phyloP scores from a whole-genome alignment of 1,284 basidiomycete species.

The Pulveroboletus sp. region DNA sequence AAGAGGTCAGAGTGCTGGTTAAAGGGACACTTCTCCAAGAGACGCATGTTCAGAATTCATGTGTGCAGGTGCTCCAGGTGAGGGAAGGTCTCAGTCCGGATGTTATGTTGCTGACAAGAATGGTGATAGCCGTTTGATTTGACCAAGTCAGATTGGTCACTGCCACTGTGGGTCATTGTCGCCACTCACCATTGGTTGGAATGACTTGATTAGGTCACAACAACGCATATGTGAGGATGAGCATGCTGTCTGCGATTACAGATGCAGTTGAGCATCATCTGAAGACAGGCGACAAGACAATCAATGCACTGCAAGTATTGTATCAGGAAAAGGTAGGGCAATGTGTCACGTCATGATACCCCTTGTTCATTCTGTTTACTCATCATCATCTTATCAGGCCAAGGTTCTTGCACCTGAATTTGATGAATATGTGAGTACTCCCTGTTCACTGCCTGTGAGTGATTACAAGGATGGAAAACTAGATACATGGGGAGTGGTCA shows the following conservation, averaged over 20 bases:
- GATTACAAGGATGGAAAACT: too few species aligned
- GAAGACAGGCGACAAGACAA: constrained; percentile 47
- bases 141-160: constrained; percentile 91
- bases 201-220: constrained; percentile 57
- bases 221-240: constrained; percentile 77
- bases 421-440: constrained; percentile 72
- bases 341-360: background rate
- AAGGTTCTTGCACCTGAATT: constrained; percentile 88
- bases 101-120: constrained; percentile 30
- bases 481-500: constrained; percentile 82
- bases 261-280: constrained; percentile 79
- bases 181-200: too few species aligned
- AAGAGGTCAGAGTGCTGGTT: constrained; percentile 70
- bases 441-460: background rate
- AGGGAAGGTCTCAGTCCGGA: background rate
- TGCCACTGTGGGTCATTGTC: constrained; percentile 72
- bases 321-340: constrained; percentile 78
- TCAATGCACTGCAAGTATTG: constrained; percentile 59
- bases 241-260: constrained; percentile 70
- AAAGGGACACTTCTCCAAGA: constrained; percentile 83
- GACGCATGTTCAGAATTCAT: constrained; percentile 84
- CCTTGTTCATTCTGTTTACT: background rate
- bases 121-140: constrained; percentile 82
- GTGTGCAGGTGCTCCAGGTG: constrained; percentile 89
- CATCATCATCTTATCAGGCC: constrained; percentile 42